A percentile compares a stretch with the other conserved stretches of the same genome.
phyloP scores from a whole-genome alignment of 768 basidiomycete genomes.

The Trametes gibbosa region DNA sequence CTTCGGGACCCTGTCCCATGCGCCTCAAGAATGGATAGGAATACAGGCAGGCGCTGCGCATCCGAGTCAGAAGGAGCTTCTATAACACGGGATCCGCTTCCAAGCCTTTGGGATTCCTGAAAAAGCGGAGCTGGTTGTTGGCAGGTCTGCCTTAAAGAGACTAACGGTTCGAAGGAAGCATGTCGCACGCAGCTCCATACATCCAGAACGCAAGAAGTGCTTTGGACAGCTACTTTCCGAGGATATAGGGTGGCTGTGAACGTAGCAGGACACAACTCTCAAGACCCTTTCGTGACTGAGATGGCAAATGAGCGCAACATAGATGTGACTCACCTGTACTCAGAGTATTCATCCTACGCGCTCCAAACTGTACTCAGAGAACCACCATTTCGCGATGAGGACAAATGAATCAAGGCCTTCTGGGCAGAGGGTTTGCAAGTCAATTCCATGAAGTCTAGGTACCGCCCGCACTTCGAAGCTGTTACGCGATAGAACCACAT shows the following conservation, averaged over 20 bases:
- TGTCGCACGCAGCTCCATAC: background rate
- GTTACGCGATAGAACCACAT: background rate
- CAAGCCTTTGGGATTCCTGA: no score
- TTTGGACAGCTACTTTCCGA: no score
- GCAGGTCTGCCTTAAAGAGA: background rate
- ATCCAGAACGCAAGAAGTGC: no score
- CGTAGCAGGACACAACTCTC: no score
- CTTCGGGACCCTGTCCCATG: background rate
- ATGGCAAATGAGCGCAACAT: background rate
- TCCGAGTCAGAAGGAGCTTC: no score
- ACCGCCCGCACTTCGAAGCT: background rate
- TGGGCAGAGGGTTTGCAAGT: background rate
- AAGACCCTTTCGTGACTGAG: no score
- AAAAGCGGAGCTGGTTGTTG: no score
- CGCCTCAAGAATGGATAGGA: no score
- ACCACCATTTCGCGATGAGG: no score
- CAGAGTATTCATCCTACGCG: background rate
- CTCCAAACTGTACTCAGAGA: background rate
- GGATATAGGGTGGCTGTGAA: background rate
- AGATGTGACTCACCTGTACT: background rate
- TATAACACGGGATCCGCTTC: no score
- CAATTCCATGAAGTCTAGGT: background rate
- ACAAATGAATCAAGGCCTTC: background rate
- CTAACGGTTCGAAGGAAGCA: background rate
- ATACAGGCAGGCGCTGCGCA: no score